Conservation (phyloP, 1,284 basidiomycete species). For the Phylloboletellus chloephorus region DNA sequence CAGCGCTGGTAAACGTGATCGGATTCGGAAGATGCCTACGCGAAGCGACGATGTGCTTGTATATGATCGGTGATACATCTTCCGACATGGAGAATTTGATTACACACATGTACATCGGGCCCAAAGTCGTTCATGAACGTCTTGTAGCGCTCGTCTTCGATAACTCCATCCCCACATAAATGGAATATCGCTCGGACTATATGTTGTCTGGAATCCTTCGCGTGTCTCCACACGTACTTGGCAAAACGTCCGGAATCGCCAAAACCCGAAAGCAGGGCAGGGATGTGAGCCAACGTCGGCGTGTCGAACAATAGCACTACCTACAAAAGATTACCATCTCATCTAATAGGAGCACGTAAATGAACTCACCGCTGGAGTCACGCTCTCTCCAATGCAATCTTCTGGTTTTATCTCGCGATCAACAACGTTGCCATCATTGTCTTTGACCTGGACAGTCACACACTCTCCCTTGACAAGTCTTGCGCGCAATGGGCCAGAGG, state of each 20-base stretch:
- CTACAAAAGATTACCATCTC: slow-evolving; percentile 29
- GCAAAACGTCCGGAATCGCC: slow-evolving; percentile 47
- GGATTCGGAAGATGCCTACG: slow-evolving; percentile 56
- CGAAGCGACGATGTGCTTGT: slow-evolving; percentile 66
- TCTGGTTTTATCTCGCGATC: slow-evolving; percentile 50
- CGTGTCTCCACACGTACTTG: slow-evolving; percentile 42
- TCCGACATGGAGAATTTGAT: background rate
- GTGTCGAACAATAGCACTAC: slow-evolving; percentile 58
- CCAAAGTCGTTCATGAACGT: slow-evolving; percentile 68
- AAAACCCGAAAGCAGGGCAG: slow-evolving; percentile 50
- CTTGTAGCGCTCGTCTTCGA: slow-evolving; percentile 65
- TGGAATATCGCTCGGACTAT: slow-evolving; percentile 62
- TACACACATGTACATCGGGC: slow-evolving; percentile 50
- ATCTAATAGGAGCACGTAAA: background rate
- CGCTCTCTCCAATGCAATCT: slow-evolving; percentile 52
- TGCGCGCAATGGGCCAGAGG: slow-evolving; percentile 47
- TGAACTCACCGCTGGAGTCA: slow-evolving; percentile 43
- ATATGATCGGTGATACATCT: slow-evolving; percentile 3
- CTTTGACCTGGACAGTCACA: slow-evolving; percentile 49
- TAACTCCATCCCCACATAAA: slow-evolving; percentile 58
- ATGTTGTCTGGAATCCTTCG: slow-evolving; percentile 38
- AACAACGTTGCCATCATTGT: slow-evolving; percentile 32
- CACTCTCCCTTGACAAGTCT: slow-evolving; percentile 49
- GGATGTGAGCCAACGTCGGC: slow-evolving; percentile 58
- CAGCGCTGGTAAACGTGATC: slow-evolving; percentile 71